Base-by-base conservation (phyloP, 495 filamentous ascomycete genomes). In the Chaetomium cochliodes region DNA sequence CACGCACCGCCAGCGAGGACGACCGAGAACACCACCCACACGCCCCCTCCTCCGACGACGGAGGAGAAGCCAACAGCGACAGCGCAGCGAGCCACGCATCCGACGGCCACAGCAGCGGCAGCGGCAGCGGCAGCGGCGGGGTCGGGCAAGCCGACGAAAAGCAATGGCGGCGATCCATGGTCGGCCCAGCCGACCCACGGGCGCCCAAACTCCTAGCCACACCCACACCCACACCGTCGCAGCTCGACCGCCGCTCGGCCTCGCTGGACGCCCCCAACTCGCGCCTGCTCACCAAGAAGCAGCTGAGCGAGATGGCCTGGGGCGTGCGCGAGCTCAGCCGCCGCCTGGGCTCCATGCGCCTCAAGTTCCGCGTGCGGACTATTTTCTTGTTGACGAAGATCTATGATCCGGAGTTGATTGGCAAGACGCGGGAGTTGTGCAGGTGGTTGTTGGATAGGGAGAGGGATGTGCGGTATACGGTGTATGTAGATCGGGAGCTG, bases 251-350 rank as follows among this genome's bases (percentile, higher is more conserved):
- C 3, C 22, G 54, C 13, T 30, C 20, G 5, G 15, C 67, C 0
- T 23, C 60, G 16, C 12, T 62, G 7, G 73, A 76, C 22, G 74
- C 69, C 12, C 58, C 75, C 42, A 79, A 82, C 64, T 80, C 75
- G 62, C 77, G 83, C 16, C 84, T 94, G 39, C 81, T 98, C 66
- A 97, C 92, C 2, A 98, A 98, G 77, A 89, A 87, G 64, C 91
- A 98, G 74, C 81, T 98, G 41, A 90, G 88, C 2, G 94, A 98
- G 65, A 96, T 98, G 94, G 92, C 92, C 0, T 92, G 91, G 85
- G 93, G 93, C 25, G 92, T 98, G 61, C 84, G 94, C 33, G 92
- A 97, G 71, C 79, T 98, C 53, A 90, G 90, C 33, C 92, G 97
- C 74, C 89, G 89, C 60, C 81, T 98, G 59, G 88, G 89, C 50